Base-by-base conservation (phyloP, 495 filamentous ascomycete genomes). In the Gamarada debralockiae region DNA sequence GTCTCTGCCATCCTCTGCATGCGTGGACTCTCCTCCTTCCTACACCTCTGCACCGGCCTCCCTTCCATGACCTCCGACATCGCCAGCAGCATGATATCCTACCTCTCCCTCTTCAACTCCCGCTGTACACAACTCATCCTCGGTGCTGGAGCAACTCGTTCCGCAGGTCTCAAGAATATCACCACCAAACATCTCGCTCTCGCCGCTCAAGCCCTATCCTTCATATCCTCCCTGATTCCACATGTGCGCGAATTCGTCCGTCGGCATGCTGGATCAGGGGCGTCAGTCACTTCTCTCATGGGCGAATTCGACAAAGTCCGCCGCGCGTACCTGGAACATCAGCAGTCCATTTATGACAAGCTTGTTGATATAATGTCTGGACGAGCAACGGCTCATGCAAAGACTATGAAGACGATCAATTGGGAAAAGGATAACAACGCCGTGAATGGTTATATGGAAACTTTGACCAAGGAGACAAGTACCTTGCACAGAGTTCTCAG, bases 121-220 rank as follows among this genome's bases (percentile, higher is more conserved):
- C 84, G 93, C 5, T 92, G 90, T 36, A 90, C 83, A 17, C 93
- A 99, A 58, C 80, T 97, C 45, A 96, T 99, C 55, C 83, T 97
- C 7, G 95, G 92, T 7, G 95, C 93, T 9, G 93, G 93, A 1
- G 93, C 93, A 1, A 97, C 89, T 1, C 74, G 80, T 22, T 91
- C 84, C n/a, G 95, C 91, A 3, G 93, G 93, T 0, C 71, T 99
- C 9, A 96, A 90, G 63, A 95, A 96, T 57, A 99, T 99, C 61
- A 97, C 90, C 1, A 95, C 93, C 0, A 93, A 92, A 60, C 92
- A 99, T 70, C 81, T 99, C 6, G 92, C 93, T 0, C 79, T 97
- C 23, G 91, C 95, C 8, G 91, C 87, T 1, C 95, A 97, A 67
- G 86, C 92, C 0, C 68, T 97, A 21, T 86, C 86, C 49, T 96